Percentiles rank a stretch among this genome's conserved stretches.
Conservation (phyloP, 2,329 filamentous ascomycete species). For the Fusarium oligoseptatum region DNA sequence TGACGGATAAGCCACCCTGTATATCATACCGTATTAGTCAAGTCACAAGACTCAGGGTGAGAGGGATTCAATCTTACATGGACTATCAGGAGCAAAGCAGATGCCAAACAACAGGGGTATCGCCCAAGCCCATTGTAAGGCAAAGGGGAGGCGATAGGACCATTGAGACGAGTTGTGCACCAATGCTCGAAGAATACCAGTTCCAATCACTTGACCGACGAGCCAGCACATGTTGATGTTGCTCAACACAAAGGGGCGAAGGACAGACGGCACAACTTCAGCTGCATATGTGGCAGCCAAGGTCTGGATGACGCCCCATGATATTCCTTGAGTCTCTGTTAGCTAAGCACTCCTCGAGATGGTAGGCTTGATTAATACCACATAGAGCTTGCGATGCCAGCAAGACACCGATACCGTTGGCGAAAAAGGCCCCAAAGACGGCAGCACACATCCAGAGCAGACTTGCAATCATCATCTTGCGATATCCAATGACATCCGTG, state of each 20-base stretch:
- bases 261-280: conserved; percentile 52
- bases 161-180: conserved; percentile 47
- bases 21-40: not conserved
- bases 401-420: conserved; percentile 48
- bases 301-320: conserved; percentile 54
- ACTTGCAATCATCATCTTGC: conserved; percentile 55
- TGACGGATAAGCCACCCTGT: conserved; percentile 55
- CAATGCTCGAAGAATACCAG: conserved; percentile 52
- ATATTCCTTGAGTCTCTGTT: conserved; percentile 39
- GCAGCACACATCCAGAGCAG: conserved; percentile 53
- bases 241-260: conserved; percentile 52
- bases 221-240: conserved; percentile 60
- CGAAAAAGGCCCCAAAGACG: conserved; percentile 57
- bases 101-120: conserved; percentile 53
- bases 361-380: conserved; percentile 13
- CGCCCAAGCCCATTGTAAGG: conserved; percentile 57
- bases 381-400: conserved; percentile 53
- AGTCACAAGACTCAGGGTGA: not conserved
- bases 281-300: conserved; percentile 57
- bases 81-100: conserved; percentile 56
- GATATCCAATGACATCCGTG: conserved; percentile 54
- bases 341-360: not conserved
- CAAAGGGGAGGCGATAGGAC: conserved; percentile 53
- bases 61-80: conserved; percentile 46
- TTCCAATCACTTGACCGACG: conserved; percentile 56